Evolutionary conservation across 352 stramenopile genomes (phyloP).

Genomic region (Globisporangium spinosum): DNA sequence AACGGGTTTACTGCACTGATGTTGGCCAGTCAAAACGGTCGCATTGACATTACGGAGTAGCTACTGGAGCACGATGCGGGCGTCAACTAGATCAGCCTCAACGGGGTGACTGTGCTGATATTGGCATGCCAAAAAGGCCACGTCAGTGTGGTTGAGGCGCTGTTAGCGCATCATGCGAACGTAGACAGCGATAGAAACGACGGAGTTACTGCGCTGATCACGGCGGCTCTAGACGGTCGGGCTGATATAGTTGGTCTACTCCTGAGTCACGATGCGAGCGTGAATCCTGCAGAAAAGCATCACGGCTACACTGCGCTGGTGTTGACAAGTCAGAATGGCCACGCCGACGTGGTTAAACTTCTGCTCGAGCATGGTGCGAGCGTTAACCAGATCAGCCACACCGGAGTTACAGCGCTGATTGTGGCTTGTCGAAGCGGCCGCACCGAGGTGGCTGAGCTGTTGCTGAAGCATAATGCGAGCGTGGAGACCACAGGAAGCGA

Average conservation of each 20-base stretch:
- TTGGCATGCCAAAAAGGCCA: not conserved
- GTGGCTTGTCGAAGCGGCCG: not conserved
- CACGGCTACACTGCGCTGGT: not conserved
- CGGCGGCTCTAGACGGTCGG: not conserved
- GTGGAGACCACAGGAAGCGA: not conserved
- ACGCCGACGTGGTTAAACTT: not conserved
- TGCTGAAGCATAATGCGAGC: not conserved
- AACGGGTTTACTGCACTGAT: not conserved
- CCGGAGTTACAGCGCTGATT: conserved; percentile 4
- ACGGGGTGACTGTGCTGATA: not conserved
- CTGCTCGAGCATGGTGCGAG: not conserved
- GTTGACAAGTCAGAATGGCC: not conserved
- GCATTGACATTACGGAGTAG: not conserved
- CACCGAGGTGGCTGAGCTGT: not conserved
- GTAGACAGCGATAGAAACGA: not conserved
- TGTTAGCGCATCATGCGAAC: not conserved
- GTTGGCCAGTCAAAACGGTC: not conserved
- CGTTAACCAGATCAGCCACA: not conserved
- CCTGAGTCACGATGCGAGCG: not conserved
- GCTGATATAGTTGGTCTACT: not conserved
- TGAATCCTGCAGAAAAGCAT: not conserved
- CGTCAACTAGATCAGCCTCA: not conserved
- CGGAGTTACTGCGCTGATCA: not conserved
- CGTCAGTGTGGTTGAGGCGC: not conserved
- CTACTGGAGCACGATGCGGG: not conserved